Evolutionary conservation across 768 basidiomycete genomes (phyloP), one percentile per base, ranked within the genome.

Genomic region (Boletus rex-veris): DNA sequence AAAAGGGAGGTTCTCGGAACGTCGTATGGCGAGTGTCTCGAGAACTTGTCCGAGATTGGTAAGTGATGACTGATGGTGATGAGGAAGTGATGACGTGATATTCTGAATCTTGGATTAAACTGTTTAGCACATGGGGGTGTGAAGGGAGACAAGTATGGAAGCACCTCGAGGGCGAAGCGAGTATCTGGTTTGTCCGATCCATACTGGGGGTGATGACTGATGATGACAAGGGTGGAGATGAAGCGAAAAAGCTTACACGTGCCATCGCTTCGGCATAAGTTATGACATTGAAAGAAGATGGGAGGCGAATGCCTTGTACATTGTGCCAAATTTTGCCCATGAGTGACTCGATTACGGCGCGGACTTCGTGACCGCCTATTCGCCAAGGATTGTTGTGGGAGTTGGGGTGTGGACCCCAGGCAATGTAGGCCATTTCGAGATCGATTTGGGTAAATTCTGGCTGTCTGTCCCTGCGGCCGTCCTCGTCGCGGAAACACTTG

Each of bases 371-470:
- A 16, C 92, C 94, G 21, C 95, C 95, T 50, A 98, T 95, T 48
- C 83, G 77, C 95, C 95, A 98, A 10, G 58, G 54, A 53, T 79
- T 71, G 33, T 52, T 37, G 31, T 65, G 58, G 41, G 65, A 48
- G 16, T 45, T 10, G 10, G 18, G 9, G 15, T 53, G 50, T 4
- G 64, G 59, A 45, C 86, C 87, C 85, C 95, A 97, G 8, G 88
- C 87, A 16, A 95, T 86, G 72, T 89, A 98, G 3, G 89, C 92
- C 90, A 97, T 95, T 73, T 98, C 95, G 57, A 98, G 72, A 82
- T 98, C 95, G 56, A 98, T 77, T 73, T 98, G 95, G 19, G 95
- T 98, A 72, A 98, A 98, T 70, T 98, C 95, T 0, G 95, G 94
- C 66, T 98, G 95, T 41, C 95, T 81, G 68, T 98, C 95, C 71